phyloP scores from a whole-genome alignment of 495 filamentous ascomycete species.

The Parathielavia appendiculata region DNA sequence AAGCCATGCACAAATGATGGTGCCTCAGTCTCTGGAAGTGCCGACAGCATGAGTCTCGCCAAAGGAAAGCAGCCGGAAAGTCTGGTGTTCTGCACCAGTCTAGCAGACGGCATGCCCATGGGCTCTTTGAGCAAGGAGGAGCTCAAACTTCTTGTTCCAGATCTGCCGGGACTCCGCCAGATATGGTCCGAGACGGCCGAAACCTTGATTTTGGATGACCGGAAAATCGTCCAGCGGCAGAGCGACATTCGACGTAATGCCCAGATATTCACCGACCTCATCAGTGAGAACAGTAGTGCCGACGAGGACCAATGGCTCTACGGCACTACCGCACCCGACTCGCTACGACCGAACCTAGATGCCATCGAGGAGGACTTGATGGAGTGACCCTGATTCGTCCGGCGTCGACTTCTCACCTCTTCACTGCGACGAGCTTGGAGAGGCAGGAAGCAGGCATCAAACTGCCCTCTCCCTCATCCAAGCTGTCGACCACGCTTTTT shows the following conservation, averaged over 20 bases:
- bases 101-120: constrained; percentile 53
- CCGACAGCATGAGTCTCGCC: constrained; percentile 4
- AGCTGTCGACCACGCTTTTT: not conserved
- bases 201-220: constrained; percentile 46
- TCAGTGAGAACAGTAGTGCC: constrained; percentile 47
- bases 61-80: constrained; percentile 26
- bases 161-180: constrained; percentile 45
- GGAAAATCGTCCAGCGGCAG: constrained; percentile 47
- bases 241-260: constrained; percentile 50
- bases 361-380: constrained; percentile 45
- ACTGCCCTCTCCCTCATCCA: not conserved
- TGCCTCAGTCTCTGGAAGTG: not conserved
- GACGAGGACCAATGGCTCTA: constrained; percentile 52
- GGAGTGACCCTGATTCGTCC: constrained; percentile 22
- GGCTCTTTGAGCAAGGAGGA: constrained; percentile 43
- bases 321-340: constrained; percentile 40
- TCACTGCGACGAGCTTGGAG: not conserved
- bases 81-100: constrained; percentile 47
- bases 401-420: not conserved
- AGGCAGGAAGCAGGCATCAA: not conserved
- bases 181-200: constrained; percentile 53
- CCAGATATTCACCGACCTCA: constrained; percentile 49
- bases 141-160: constrained; percentile 42
- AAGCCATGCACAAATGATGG: constrained; percentile 20
- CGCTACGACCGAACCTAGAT: constrained; percentile 42